These are phyloP conservation scores for Heterobasidion irregulare DNA, from an alignment of 1,284 basidiomycete genomes.

Conservation along the genomic window DNA sequence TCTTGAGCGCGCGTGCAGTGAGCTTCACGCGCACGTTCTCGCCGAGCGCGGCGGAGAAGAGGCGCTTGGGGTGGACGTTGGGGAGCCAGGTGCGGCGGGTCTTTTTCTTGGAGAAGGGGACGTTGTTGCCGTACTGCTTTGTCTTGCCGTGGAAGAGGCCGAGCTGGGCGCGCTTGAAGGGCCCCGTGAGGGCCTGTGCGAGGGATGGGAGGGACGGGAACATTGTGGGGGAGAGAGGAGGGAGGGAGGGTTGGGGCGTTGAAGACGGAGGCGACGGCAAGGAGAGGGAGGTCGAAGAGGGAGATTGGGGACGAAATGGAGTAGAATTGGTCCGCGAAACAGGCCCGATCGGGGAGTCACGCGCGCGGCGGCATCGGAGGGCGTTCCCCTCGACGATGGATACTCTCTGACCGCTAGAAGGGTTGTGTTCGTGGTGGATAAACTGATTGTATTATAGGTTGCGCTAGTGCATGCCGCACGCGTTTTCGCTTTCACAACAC, in stretches of 20 bases:
- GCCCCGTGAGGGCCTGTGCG: conserved; percentile 28
- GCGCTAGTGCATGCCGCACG: no score
- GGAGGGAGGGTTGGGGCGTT: background rate
- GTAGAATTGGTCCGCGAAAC: no score
- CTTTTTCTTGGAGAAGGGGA: conserved; percentile 86
- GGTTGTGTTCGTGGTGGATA: no score
- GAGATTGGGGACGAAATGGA: background rate
- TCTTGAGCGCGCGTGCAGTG: conserved; percentile 66
- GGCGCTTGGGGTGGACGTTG: conserved; percentile 71
- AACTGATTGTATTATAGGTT: no score
- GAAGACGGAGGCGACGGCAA: background rate
- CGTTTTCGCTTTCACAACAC: no score
- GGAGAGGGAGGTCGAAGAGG: background rate
- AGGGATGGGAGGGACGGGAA: conserved; percentile 24
- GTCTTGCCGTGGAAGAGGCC: conserved; percentile 77
- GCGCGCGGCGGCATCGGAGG: no score
- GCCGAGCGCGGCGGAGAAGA: conserved; percentile 60
- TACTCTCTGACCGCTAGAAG: no score
- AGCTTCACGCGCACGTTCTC: conserved; percentile 56
- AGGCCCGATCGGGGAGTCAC: no score
- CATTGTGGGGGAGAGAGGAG: conserved; percentile 17
- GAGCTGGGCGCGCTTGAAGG: conserved; percentile 69
- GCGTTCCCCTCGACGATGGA: no score
- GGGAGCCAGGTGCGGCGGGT: conserved; percentile 88
- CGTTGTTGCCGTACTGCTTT: conserved; percentile 82